Percentiles rank a stretch among this genome's conserved stretches.
phyloP scores from a whole-genome alignment of 306 rosid genomes.

The Leucaena leucocephala region DNA sequence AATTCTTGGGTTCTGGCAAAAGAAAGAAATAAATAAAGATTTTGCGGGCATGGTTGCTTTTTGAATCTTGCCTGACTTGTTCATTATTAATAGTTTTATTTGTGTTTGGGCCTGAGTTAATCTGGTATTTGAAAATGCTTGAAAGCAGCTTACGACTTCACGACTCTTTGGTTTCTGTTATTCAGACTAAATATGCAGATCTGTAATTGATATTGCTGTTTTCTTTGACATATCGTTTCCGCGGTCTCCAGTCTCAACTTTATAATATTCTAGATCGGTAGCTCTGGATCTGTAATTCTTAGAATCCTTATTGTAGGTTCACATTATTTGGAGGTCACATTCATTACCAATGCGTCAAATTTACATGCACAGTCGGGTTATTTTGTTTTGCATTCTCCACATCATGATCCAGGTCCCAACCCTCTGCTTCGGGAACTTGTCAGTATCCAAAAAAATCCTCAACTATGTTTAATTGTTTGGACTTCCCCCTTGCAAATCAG shows the following conservation, averaged over 20 bases:
- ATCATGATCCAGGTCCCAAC: slow-evolving; percentile 40
- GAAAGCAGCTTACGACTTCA: neutral
- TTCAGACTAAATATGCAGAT: neutral
- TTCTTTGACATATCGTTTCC: neutral
- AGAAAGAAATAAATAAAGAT: no score
- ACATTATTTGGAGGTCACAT: slow-evolving; percentile 20
- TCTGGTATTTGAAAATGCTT: no score
- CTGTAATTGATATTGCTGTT: neutral
- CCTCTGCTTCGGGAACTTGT: slow-evolving; percentile 50
- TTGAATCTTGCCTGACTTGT: neutral
- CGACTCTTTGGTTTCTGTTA: neutral
- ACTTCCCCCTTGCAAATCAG: neutral
- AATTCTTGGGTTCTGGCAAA: no score
- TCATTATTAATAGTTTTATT: neutral
- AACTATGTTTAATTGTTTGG: neutral
- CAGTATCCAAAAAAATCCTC: slow-evolving; percentile 34
- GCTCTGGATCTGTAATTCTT: no score
- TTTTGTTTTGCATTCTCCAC: slow-evolving; percentile 41
- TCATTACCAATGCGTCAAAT: slow-evolving; percentile 31
- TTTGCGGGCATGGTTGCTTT: no score
- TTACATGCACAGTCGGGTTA: slow-evolving; percentile 30
- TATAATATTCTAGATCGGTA: no score
- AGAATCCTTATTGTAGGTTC: slow-evolving; percentile 30
- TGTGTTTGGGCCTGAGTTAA: neutral
- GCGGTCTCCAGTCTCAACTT: no score